Evolutionary conservation across 2,329 filamentous ascomycete genomes (phyloP), one percentile per base, ranked within the genome.

Genomic region (Monascus ruber): DNA sequence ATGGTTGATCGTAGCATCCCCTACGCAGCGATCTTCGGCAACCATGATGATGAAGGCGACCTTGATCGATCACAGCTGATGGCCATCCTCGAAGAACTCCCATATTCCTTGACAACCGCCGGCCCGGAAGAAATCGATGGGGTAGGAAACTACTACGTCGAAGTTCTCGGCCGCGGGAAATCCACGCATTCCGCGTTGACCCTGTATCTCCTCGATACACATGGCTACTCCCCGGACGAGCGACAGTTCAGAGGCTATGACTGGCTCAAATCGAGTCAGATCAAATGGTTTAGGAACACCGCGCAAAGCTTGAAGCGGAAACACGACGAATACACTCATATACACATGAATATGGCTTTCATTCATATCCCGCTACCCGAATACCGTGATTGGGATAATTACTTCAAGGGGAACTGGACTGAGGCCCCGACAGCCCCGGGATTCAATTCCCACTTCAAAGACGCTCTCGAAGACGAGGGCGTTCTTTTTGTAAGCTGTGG

Each of bases 341-440:
- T 87, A 37, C 91, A 96, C 59, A 85, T 98, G 75, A 84, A 98
- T 56, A 77, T 96, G 60, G 86, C 91, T 0, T 98, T 98, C 58
- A 93, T 98, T 46, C 91, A 98, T 59, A 98, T 98, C 40, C 91
- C 91, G 0, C 69, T 98, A 3, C 88, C 91, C 0, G 91, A 98
- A 60, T 95, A 95, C 55, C 71, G 74, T 31, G 73, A 80, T 36
- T 57, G 65, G 1, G 69, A 74, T 2, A 75, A 82, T 28, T 68
- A 67, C 2, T 66, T 70, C 35, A 74, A 82, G 11, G 91, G 91
- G 6, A 70, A 77, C 25, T 91, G 81, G 78, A 78, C 75, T 39
- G 91, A 98, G 59, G 72, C 77, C 11, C 83, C 91, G 9, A 96
- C 89, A 1, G 89, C 91, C 0, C 91, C 91, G 0, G 71, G 70